Conservation (phyloP, 768 basidiomycete genomes). For the Exsudoporus frostii region DNA sequence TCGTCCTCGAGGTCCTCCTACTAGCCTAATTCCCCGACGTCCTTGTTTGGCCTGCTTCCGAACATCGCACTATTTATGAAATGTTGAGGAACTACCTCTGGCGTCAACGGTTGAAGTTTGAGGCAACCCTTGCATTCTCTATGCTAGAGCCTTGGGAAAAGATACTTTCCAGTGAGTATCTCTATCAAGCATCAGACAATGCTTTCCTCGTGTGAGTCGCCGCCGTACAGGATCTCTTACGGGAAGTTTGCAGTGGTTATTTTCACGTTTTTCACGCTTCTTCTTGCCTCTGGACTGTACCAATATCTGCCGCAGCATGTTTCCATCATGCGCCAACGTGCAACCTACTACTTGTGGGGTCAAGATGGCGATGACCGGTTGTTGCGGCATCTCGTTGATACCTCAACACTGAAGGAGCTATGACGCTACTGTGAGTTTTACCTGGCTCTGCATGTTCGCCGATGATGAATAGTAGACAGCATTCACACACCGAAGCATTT, state of each 20-base stretch:
- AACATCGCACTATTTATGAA: constrained; percentile 13
- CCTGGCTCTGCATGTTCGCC: neutral
- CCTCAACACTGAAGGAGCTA: constrained; percentile 29
- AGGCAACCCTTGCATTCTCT: constrained; percentile 56
- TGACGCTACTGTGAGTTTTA: constrained; percentile 18
- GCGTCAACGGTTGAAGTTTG: constrained; percentile 36
- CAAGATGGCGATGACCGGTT: constrained; percentile 41
- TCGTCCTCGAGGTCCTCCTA: neutral
- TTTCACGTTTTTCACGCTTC: constrained; percentile 37
- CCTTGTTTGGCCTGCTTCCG: neutral
- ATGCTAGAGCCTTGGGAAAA: constrained; percentile 76
- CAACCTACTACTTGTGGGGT: constrained; percentile 64
- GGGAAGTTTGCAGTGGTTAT: constrained; percentile 37
- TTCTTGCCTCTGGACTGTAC: constrained; percentile 50
- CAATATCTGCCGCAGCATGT: constrained; percentile 62
- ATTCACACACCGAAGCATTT: neutral
- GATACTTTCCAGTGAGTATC: constrained; percentile 49
- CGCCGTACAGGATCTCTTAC: constrained; percentile 5
- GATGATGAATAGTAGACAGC: constrained; percentile 11
- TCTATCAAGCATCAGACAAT: neutral
- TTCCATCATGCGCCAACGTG: constrained; percentile 49
- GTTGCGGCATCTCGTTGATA: constrained; percentile 29
- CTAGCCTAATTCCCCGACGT: neutral
- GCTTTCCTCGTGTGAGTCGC: neutral
- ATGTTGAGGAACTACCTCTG: constrained; percentile 31